Evolutionary conservation across 345 rosid genomes (phyloP), one percentile per base, ranked within the genome.

Genomic region (Rhodamnia argentea): DNA sequence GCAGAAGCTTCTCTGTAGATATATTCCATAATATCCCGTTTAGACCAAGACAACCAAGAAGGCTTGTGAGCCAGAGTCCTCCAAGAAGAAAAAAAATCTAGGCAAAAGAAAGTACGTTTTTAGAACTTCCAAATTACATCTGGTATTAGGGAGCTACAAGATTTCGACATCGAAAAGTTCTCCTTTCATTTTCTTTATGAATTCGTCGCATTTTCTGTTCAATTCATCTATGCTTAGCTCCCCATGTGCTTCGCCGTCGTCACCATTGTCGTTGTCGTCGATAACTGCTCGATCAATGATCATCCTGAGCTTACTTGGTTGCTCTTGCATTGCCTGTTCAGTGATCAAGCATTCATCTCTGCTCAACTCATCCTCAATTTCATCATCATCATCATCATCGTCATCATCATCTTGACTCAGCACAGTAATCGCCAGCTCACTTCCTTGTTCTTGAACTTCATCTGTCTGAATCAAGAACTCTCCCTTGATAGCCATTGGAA

Each of bases 171-270:
- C 78, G 32, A 37, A 70, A 1, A 42, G 44, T 70, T 70, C 87
- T 7, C 88, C 87, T 74, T 81, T 94, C 94, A 96, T 89, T 89
- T 52, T 93, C 78, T 87, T 94, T 29, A 95, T 96, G 88, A 95
- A 96, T 3, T 94, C 92, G 1, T 95, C 99, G 58, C 94, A 95
- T 89, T 89, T 94, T 92, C 90, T 89, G 90, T 96, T 91, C 44
- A 94, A 88, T 52, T 95, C 98, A 57, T 96, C 98, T 4, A 57
- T 52, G 87, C 93, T 94, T 51, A 92, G 40, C 64, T 56, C 83
- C 74, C 44, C 88, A 50, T 85, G 86, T 84, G 84, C 90, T 11
- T 84, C 87, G 26, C 83, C 85, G 3, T 85, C 89, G 15, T 83
- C 70, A 52, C 82, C 75, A 27, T 86, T 87, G 84, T 84, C 11